Base-by-base conservation (phyloP, 2,329 filamentous ascomycete species). In the Fonsecaea multimorphosa region DNA sequence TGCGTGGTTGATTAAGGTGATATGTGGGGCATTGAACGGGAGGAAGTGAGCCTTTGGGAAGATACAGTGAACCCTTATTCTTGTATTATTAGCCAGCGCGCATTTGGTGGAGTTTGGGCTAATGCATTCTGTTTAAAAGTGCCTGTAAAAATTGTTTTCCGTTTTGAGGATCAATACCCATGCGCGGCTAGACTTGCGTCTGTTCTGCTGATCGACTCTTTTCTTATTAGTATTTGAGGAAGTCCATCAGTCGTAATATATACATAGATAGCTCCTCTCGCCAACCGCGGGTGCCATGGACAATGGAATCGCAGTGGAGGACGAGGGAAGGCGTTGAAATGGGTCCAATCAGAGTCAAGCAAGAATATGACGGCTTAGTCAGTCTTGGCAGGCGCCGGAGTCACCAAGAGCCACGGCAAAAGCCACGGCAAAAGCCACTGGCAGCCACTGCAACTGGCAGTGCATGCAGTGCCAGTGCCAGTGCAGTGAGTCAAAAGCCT, bases 31-130 rank as follows among this genome's bases (percentile, higher is more conserved):
- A 7, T 24, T 68, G 51, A 54, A 46, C 24, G 31, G 58, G 19
- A n/a, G 34, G 5, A 34, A 31, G 22, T 65, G 57, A 65, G 22
- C 52, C 29, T 29, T 19, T 14, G 16, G n/a, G 16, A 8, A 19
- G 2, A 3, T 49, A 6, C 11, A 9, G 44, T 24, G 44, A 49
- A 1, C 19, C 8, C 2, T 24, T 9, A 14, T 49, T 24, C 1
- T 49, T 65, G 24, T 60, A 11, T n/a, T 46, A 11, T 60, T 61
- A 65, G 66, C 63, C 49, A 68, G 66, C 66, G 63, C 44, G 66
- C 66, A 68, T 68, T 63, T 55, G 46, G 31, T 27, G 58, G 58
- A 12, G 58, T 60, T 52, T 22, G 32, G 58, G 5, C 12, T 53
- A 38, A 19, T 49, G 44, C 19, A 2, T 49, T 49, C n/a, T 8